These are phyloP conservation scores for Pisolithus albus DNA, from an alignment of 768 basidiomycete genomes.

Conservation along the genomic window DNA sequence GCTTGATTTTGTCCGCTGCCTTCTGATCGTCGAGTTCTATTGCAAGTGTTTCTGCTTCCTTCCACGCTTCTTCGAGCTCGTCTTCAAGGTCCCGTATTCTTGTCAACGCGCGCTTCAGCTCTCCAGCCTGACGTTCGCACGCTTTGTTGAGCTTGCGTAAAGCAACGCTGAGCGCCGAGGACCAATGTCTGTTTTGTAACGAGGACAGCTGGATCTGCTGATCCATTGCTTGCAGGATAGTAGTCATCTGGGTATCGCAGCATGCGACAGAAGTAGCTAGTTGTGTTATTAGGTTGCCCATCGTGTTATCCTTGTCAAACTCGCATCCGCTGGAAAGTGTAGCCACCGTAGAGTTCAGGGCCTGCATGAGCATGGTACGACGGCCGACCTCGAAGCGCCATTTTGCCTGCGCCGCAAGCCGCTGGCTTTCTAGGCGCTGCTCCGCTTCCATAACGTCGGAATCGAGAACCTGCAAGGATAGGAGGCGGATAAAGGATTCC, in stretches of 20 bases:
- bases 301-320: constrained; percentile 31
- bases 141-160: constrained; percentile 74
- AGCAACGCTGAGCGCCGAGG: constrained; percentile 72
- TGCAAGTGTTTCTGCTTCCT: constrained; percentile 66
- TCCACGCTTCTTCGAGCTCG: constrained; percentile 77
- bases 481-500: constrained; percentile 65
- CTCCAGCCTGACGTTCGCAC: constrained; percentile 57
- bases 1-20: constrained; percentile 20
- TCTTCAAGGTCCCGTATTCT: constrained; percentile 53
- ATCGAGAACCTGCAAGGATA: constrained; percentile 58
- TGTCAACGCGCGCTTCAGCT: constrained; percentile 43
- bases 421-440: constrained; percentile 48
- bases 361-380: constrained; percentile 65
- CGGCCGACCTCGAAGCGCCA: constrained; percentile 64
- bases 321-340: constrained; percentile 20
- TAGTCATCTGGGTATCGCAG: constrained; percentile 52
- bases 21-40: constrained; percentile 64
- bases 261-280: constrained; percentile 52
- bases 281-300: constrained; percentile 46
- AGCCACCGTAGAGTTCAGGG: constrained; percentile 49
- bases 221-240: constrained; percentile 52
- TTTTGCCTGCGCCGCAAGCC: constrained; percentile 50
- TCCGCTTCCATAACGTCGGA: constrained; percentile 51
- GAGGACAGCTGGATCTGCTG: constrained; percentile 58
- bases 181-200: constrained; percentile 59